Conservation (phyloP, 306 rosid genomes). For the Lagenaria siceraria region DNA sequence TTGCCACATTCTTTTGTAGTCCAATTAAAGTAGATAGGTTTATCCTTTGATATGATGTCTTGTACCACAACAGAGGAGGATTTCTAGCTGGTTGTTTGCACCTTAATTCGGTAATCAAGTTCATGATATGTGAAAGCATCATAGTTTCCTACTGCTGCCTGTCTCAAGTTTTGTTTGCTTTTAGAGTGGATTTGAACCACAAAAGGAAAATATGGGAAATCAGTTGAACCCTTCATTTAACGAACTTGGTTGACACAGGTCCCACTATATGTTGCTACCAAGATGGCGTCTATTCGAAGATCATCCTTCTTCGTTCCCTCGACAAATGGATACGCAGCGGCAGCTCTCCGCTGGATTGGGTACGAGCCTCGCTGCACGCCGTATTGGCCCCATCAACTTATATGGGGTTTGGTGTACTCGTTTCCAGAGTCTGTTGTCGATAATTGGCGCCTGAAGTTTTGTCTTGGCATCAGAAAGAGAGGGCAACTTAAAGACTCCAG, state of each 20-base stretch:
- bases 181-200: neutral
- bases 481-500: slow-evolving; percentile 68
- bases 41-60: neutral
- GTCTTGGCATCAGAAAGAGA: slow-evolving; percentile 58
- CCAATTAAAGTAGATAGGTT: neutral
- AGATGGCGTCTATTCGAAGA: slow-evolving; percentile 87
- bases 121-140: neutral
- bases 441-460: slow-evolving; percentile 66
- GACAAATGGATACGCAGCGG: slow-evolving; percentile 61
- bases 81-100: neutral
- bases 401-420: slow-evolving; percentile 52
- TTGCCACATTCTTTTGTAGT: neutral
- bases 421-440: slow-evolving; percentile 59
- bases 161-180: neutral
- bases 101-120: neutral
- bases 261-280: slow-evolving; percentile 89
- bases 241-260: slow-evolving; percentile 33
- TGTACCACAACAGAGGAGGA: neutral
- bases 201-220: neutral
- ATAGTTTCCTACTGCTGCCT: neutral
- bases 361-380: slow-evolving; percentile 94
- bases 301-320: slow-evolving; percentile 94
- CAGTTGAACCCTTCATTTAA: neutral
- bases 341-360: slow-evolving; percentile 72
- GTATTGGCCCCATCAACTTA: slow-evolving; percentile 78